Base-by-base conservation (phyloP, 495 filamentous ascomycete genomes). In the Lepidopterella palustris region DNA sequence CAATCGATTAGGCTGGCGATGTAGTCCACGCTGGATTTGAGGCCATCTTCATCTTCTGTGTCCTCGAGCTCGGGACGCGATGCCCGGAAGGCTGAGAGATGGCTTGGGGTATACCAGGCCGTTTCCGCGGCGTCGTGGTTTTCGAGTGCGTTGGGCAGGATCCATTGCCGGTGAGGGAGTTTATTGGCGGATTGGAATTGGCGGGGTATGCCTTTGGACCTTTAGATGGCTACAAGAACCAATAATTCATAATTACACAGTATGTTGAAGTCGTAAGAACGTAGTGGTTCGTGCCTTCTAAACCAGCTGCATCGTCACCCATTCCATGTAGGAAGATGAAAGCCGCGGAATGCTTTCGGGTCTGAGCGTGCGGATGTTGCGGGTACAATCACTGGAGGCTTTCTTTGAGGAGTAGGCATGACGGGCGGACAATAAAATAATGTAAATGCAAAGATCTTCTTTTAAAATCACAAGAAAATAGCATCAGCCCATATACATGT, bases 291-390 rank as follows among this genome's bases (percentile, higher is more conserved):
- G 32, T 23, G 77, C 76, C 71, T 32, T 72, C 66, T 48, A 73
- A 64, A 9, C 72, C 72, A 40, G 71, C 62, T 9, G 72, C 75
- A 58, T 72, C 71, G 60, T 79, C 76, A 0, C 74, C 75, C 5
- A 73, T 65, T 8, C 76, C 75, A 53, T 79, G 74, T 8, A 79
- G 57, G 63, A 77, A 77, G 24, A 77, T 77, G 45, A 77, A 70
- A 8, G 71, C 71, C n/a, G 74, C 74, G 24, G 69, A 62, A 27
- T 72, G 71, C 15, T 69, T n/a, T 71, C 15, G 72, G 62, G 26
- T 70, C 60, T 3, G 58, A 54, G 18, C 57, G 31, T 5, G 71
- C 50, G 24, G 49, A 58, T 3, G 61, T 57, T 18, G 74, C 64
- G 3, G 68, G 60, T 9, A 72, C 65, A 59, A 61, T 56, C 32